Conservation (phyloP, 1,284 basidiomycete genomes). For the Ceratobasidium sp. region DNA sequence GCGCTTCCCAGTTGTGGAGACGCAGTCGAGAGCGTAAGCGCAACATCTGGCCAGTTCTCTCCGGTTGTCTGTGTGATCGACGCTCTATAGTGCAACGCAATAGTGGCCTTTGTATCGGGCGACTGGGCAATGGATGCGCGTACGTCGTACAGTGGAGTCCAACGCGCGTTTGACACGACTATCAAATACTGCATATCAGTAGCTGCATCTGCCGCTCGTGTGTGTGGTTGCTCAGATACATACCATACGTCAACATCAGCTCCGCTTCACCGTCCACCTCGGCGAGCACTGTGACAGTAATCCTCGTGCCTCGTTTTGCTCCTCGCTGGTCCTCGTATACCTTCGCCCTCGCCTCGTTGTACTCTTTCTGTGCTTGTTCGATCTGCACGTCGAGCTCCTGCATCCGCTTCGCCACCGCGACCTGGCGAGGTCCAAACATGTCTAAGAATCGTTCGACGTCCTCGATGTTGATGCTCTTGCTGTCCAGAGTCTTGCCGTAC, state of each 20-base stretch:
- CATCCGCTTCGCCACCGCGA: slow-evolving; percentile 38
- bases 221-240: too few relatives aligned
- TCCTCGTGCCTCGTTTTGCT: slow-evolving; percentile 48
- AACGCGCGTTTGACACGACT: slow-evolving; percentile 52
- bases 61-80: slow-evolving; percentile 52
- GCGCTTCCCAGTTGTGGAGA: slow-evolving; percentile 27
- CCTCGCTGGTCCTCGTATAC: slow-evolving; percentile 43
- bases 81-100: slow-evolving; percentile 52
- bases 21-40: slow-evolving; percentile 51
- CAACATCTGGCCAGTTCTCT: slow-evolving; percentile 52
- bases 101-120: slow-evolving; percentile 19
- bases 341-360: slow-evolving; percentile 37
- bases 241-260: slow-evolving; percentile 46
- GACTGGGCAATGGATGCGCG: slow-evolving; percentile 51
- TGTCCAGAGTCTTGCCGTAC: slow-evolving; percentile 50
- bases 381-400: slow-evolving; percentile 46
- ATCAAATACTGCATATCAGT: too few relatives aligned
- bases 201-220: too few relatives aligned
- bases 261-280: slow-evolving; percentile 48
- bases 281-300: slow-evolving; percentile 50
- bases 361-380: slow-evolving; percentile 37
- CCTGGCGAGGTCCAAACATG: slow-evolving; percentile 48
- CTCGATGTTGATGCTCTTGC: slow-evolving; percentile 44
- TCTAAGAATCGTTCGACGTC: slow-evolving; percentile 50
- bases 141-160: slow-evolving; percentile 54